phyloP scores from a whole-genome alignment of 2,329 filamentous ascomycete genomes.

The Aspergillus sp. region DNA sequence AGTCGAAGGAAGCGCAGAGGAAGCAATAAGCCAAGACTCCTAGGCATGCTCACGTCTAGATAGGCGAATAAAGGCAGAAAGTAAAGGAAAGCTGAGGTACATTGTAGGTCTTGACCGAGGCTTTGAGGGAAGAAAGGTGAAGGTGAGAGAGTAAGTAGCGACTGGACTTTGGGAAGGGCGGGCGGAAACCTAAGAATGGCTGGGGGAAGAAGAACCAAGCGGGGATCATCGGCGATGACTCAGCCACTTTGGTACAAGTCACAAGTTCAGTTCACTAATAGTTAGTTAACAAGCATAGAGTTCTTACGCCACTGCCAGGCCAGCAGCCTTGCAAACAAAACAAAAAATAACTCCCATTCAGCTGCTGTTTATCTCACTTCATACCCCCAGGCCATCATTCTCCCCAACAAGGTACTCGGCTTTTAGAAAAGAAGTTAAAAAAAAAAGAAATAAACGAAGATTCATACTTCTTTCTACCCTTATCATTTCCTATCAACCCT shows the following conservation, averaged over 20 bases:
- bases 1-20: conserved; percentile 17
- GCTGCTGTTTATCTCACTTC: too few species aligned
- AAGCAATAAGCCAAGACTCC: conserved; percentile 18
- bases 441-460: too few species aligned
- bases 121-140: neutral
- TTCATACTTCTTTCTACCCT: neutral
- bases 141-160: neutral
- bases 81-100: conserved; percentile 10
- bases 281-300: too few species aligned
- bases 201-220: conserved; percentile 15
- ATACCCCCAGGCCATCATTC: too few species aligned
- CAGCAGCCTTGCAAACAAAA: conserved; percentile 21
- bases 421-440: neutral
- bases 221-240: conserved; percentile 29
- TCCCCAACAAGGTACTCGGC: neutral
- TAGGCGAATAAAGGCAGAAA: conserved; percentile 14
- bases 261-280: neutral
- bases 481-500: neutral
- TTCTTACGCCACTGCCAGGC: neutral
- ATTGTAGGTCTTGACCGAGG: conserved; percentile 16
- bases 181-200: conserved; percentile 9
- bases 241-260: conserved; percentile 10
- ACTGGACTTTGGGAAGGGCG: conserved; percentile 8
- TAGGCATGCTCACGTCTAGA: conserved; percentile 24
- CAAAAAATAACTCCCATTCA: conserved; percentile 13